Base-by-base conservation (phyloP, 345 rosid genomes). In the Luvunga scandens region DNA sequence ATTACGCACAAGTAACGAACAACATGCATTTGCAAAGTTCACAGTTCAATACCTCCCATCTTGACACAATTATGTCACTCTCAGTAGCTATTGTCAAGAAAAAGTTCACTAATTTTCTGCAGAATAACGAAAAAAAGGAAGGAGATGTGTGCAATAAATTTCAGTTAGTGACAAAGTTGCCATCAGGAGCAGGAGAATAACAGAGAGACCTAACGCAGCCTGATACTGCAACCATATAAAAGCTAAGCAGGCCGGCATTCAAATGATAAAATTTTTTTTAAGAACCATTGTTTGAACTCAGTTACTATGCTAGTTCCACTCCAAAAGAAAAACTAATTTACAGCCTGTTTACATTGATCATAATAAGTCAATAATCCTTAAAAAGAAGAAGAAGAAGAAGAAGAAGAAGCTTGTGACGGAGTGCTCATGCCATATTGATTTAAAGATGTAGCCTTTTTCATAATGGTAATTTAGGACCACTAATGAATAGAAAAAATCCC, bases 381-480 rank as follows among this genome's bases (percentile, higher is more conserved):
- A 33, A 71, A 19, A 27, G 53, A 53, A 36, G 5, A 34, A n/a
- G n/a, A n/a, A n/a, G n/a, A n/a, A n/a, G n/a, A n/a, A n/a, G n/a
- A 38, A 9, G 8, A 38, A 38, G 7, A 2, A 69, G 33, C 62
- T 42, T 28, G 45, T 55, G 62, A 16, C 10, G 68, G 27, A 56
- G 48, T 7, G 48, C 10, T 38, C 42, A 27, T 4, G 48, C 18
- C n/a, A 42, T 79, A 60, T 27, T 24, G 45, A 75, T 38, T 34
- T 25, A 65, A 30, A 81, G 56, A 22, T 30, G 63, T 9, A 45
- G 31, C 53, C 45, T 21, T 65, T 77, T 65, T 27, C 77, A 57
- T n/a, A 31, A 75, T 34, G 34, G 69, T 65, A 67, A 69, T 48
- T 25, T 60, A 78, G 75, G 73, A 30, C 53, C 38, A 64, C 59